A percentile compares a stretch with the other conserved stretches of the same genome.
Conservation (phyloP, 192 early-diverging fungal species). For the Coemansia sp. region DNA sequence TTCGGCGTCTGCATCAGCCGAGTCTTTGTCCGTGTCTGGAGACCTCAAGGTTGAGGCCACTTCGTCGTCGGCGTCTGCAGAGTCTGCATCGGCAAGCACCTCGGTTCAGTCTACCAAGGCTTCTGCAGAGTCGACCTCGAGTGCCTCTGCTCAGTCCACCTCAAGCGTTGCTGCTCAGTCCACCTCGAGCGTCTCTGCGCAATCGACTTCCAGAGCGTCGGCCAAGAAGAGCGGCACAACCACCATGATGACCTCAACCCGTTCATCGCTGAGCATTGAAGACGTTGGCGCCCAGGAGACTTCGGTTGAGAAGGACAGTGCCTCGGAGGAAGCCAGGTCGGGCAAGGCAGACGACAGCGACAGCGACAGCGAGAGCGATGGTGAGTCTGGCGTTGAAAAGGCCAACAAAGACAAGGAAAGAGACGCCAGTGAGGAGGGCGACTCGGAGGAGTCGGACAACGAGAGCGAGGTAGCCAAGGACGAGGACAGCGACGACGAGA, state of each 20-base stretch:
- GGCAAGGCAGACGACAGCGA: conserved; percentile 13
- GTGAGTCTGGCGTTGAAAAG: conserved; percentile 14
- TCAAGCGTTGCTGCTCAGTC: neutral
- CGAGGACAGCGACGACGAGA: conserved; percentile 1
- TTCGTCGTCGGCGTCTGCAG: neutral
- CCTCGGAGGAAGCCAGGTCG: conserved; percentile 6
- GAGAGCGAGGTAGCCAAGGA: neutral
- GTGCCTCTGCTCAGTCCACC: neutral
- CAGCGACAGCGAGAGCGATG: conserved; percentile 25
- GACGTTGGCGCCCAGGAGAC: conserved; percentile 13
- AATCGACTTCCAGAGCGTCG: neutral
- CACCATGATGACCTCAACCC: neutral
- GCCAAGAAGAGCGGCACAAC: neutral
- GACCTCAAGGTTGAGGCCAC: conserved; percentile 7
- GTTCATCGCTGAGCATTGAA: conserved; percentile 37
- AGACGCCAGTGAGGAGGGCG: conserved; percentile 7
- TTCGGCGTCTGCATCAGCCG: conserved; percentile 1
- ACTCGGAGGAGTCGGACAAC: conserved; percentile 10
- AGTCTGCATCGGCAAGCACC: neutral
- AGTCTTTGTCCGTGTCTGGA: conserved; percentile 5
- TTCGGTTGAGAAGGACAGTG: neutral
- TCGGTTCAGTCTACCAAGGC: conserved; percentile 12
- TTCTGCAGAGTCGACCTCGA: neutral
- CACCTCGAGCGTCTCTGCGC: neutral
- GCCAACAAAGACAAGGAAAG: neutral